These are phyloP conservation scores for Pleurotus tuoliensis DNA, from an alignment of 768 basidiomycete genomes.

Conservation along the genomic window DNA sequence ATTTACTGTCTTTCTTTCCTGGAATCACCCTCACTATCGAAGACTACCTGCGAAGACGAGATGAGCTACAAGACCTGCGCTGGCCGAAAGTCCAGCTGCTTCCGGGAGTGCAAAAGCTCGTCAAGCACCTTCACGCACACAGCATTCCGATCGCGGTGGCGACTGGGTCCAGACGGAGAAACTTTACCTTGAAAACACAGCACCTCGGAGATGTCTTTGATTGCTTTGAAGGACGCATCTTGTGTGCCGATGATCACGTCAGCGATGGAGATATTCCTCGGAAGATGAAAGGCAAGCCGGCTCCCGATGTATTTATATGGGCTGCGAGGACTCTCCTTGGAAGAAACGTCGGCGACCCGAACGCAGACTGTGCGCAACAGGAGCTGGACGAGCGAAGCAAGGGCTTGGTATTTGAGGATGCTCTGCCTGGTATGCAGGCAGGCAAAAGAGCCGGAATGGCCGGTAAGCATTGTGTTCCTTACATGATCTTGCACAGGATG, in stretches of 20 bases:
- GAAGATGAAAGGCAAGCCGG: slow-evolving; percentile 67
- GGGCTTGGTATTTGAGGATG: slow-evolving; percentile 84
- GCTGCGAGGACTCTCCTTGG: slow-evolving; percentile 62
- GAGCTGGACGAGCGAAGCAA: slow-evolving; percentile 47
- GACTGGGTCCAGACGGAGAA: slow-evolving; percentile 66
- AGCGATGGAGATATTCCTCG: slow-evolving; percentile 21
- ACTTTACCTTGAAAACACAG: slow-evolving; percentile 63
- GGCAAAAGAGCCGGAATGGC: slow-evolving; percentile 85
- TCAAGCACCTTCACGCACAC: slow-evolving; percentile 66
- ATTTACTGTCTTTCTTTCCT: slow-evolving; percentile 77
- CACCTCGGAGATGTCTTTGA: slow-evolving; percentile 57
- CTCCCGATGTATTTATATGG: slow-evolving; percentile 76
- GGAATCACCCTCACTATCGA: slow-evolving; percentile 62
- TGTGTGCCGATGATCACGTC: slow-evolving; percentile 65
- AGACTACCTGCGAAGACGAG: slow-evolving; percentile 54
- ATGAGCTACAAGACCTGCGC: slow-evolving; percentile 50
- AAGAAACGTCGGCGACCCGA: slow-evolving; percentile 49
- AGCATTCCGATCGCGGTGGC: slow-evolving; percentile 77
- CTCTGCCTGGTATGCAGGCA: slow-evolving; percentile 70
- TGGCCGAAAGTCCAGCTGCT: slow-evolving; percentile 72
- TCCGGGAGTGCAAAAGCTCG: slow-evolving; percentile 68
- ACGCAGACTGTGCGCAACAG: slow-evolving; percentile 25
- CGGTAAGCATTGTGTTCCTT: slow-evolving; percentile 39
- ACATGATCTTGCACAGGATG: no score
- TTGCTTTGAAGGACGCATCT: slow-evolving; percentile 57